phyloP scores from a whole-genome alignment of 371 early-diverging fungal species.

The Enteropsectra breve region DNA sequence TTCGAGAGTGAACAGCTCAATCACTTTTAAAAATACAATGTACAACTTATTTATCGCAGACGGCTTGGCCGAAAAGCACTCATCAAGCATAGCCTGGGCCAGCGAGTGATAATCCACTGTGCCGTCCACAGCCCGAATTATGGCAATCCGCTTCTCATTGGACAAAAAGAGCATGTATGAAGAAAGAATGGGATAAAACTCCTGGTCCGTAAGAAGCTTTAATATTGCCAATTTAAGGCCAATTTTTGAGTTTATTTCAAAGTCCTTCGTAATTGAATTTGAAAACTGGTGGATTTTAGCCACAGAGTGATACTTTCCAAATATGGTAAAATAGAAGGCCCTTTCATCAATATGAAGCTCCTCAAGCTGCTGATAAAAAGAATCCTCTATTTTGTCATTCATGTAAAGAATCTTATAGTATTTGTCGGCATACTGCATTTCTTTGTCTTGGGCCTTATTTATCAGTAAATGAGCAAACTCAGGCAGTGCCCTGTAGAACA shows the following conservation, averaged over 20 bases:
- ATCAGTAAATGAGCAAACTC: not conserved
- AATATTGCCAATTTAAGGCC: not conserved
- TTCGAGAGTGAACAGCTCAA: not conserved
- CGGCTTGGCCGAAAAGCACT: not conserved
- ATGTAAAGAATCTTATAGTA: not conserved
- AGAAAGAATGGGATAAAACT: not conserved
- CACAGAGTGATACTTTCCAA: not conserved
- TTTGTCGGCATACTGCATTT: not conserved
- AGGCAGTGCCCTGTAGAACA: not conserved
- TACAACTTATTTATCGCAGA: not conserved
- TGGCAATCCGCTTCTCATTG: not conserved
- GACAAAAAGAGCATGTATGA: not conserved
- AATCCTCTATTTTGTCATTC: not conserved
- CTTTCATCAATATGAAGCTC: not conserved
- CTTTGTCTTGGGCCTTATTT: not conserved
- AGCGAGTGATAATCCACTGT: not conserved
- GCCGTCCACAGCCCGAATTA: not conserved
- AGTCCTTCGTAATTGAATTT: not conserved
- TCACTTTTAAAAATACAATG: not conserved
- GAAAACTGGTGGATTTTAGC: not conserved
- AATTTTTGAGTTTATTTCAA: not conserved
- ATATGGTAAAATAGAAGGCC: not conserved
- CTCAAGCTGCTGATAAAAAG: not conserved
- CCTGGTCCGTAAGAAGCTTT: not conserved
- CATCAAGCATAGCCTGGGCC: not conserved